A percentile compares a stretch with the other conserved stretches of the same genome.
Conservation (phyloP, 2,329 filamentous ascomycete species). For the Drechslera avenae region DNA sequence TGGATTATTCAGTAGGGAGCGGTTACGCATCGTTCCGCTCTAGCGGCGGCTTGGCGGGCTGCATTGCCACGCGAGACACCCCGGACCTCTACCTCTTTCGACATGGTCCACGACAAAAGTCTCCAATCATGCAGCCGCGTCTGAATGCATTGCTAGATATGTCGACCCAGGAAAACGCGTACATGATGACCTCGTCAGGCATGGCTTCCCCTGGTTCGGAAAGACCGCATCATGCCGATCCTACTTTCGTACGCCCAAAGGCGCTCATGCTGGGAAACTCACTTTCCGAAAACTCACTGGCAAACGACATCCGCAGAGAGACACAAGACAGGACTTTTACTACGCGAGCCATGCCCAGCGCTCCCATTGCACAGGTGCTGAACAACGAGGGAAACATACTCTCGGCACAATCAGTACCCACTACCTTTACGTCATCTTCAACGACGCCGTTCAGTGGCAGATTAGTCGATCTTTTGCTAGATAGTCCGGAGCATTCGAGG, state of each 20-base stretch:
- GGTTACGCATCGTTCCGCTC: neutral
- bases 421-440: conserved; percentile 16
- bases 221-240: conserved; percentile 2
- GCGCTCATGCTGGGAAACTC: conserved; percentile 11
- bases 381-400: conserved; percentile 33
- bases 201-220: conserved; percentile 1
- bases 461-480: conserved; percentile 35
- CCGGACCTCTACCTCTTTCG: conserved; percentile 9
- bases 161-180: conserved; percentile 7
- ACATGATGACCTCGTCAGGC: neutral
- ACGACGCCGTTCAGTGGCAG: conserved; percentile 36
- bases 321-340: conserved; percentile 2
- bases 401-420: conserved; percentile 14
- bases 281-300: conserved; percentile 2
- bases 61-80: conserved; percentile 8
- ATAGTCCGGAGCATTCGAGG: conserved; percentile 23
- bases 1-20: neutral
- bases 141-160: conserved; percentile 12
- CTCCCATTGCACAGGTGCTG: conserved; percentile 44
- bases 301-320: conserved; percentile 10
- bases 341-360: conserved; percentile 26
- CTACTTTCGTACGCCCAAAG: conserved; percentile 9
- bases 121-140: conserved; percentile 17
- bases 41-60: conserved; percentile 13
- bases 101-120: conserved; percentile 6